A percentile compares a stretch with the other conserved stretches of the same genome.
Evolutionary conservation across 2,329 filamentous ascomycete species (phyloP).

Genomic region (Colletotrichum filicis): DNA sequence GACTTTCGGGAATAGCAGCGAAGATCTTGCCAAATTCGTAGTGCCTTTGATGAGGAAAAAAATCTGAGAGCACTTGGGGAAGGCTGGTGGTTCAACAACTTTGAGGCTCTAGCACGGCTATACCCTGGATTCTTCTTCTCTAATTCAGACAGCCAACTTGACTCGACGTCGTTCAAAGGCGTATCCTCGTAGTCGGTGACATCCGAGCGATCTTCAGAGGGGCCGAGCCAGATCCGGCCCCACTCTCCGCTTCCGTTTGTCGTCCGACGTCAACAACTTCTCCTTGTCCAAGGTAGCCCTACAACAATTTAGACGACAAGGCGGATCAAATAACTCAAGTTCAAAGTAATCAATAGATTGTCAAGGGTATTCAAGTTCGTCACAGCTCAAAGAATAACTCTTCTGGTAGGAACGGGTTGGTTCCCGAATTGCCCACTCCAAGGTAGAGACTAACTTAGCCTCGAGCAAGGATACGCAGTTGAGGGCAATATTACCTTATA

Average conservation of each 20-base stretch:
- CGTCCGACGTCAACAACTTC: not conserved
- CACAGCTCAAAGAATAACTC: not conserved
- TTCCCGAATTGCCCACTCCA: not conserved
- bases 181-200: constrained; percentile 7
- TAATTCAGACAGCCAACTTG: not conserved
- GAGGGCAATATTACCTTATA: not conserved
- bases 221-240: constrained; percentile 19
- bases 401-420: not conserved
- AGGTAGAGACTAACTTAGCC: not conserved
- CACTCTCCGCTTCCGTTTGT: not conserved
- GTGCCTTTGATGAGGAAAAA: not conserved
- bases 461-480: not conserved
- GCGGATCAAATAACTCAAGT: not conserved
- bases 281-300: not conserved
- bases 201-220: constrained; percentile 19
- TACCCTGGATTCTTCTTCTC: not conserved
- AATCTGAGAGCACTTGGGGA: not conserved
- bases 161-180: not conserved
- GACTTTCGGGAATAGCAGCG: not conserved
- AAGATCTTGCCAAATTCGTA: not conserved
- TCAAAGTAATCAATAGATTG: not conserved
- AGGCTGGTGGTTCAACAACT: not conserved
- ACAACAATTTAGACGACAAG: not conserved
- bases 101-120: not conserved
- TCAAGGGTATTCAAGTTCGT: not conserved